These are phyloP conservation scores for Solanum aculeatissimum DNA, from an alignment of 305 asterid genomes.

Conservation along the genomic window DNA sequence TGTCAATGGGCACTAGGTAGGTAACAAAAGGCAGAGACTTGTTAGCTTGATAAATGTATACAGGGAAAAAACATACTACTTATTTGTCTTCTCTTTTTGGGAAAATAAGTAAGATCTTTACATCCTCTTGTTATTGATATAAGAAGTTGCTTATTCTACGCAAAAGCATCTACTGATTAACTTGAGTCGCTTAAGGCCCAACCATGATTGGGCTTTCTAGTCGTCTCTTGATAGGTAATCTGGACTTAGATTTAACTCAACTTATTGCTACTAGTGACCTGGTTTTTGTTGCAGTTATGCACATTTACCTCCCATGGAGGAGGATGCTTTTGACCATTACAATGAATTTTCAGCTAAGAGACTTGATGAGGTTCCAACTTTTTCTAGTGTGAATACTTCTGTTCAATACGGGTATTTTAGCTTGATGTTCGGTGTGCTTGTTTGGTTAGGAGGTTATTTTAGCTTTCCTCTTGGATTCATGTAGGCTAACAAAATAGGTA, in stretches of 20 bases:
- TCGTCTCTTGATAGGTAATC: background rate
- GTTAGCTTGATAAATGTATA: background rate
- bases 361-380: constrained; percentile 77
- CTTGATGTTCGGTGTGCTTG: background rate
- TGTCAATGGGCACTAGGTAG: background rate
- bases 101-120: background rate
- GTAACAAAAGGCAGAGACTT: background rate
- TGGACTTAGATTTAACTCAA: background rate
- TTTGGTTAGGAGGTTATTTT: background rate
- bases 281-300: constrained; percentile 54
- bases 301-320: constrained; percentile 92
- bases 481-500: constrained; percentile 97
- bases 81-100: background rate
- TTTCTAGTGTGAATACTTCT: background rate
- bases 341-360: constrained; percentile 64
- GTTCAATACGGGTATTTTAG: background rate
- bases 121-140: background rate
- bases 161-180: background rate
- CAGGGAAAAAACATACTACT: background rate
- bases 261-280: background rate
- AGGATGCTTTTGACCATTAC: constrained; percentile 85
- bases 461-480: background rate
- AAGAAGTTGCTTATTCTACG: background rate
- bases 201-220: background rate
- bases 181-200: background rate